phyloP scores from a whole-genome alignment of 2,329 filamentous ascomycete species.

The Talaromyces marneffei region DNA sequence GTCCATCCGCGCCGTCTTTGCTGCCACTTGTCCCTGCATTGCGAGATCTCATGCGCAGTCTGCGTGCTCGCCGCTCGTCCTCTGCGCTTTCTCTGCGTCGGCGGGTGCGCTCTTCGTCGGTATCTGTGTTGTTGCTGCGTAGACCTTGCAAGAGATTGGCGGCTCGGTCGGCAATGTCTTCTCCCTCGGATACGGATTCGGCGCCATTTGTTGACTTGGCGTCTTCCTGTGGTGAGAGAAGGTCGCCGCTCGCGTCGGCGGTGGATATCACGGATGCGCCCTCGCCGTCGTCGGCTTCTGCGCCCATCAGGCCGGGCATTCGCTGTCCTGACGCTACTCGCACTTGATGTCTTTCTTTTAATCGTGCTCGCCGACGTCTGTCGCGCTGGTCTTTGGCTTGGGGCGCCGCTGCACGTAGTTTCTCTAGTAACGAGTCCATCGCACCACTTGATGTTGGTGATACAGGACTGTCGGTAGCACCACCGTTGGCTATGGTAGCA shows the following conservation, averaged over 20 bases:
- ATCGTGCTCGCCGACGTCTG: constrained; percentile 72
- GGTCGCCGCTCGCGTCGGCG: constrained; percentile 35
- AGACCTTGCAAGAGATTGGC: constrained; percentile 79
- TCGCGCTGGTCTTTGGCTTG: constrained; percentile 86
- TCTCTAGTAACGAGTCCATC: constrained; percentile 94
- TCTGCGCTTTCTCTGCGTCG: constrained; percentile 69
- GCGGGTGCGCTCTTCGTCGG: constrained; percentile 54
- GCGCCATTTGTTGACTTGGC: constrained; percentile 31
- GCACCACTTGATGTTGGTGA: constrained; percentile 74
- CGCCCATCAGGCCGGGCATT: constrained; percentile 65
- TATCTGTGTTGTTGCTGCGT: constrained; percentile 54
- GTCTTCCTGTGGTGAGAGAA: constrained; percentile 45
- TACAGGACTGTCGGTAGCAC: constrained; percentile 46
- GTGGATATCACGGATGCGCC: constrained; percentile 32
- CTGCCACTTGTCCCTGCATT: constrained; percentile 43
- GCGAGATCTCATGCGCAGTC: constrained; percentile 56
- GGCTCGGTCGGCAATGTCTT: constrained; percentile 80
- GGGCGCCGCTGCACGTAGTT: constrained; percentile 85
- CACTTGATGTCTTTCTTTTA: constrained; percentile 87
- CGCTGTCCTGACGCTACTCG: constrained; percentile 84
- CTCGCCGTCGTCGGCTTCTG: constrained; percentile 39
- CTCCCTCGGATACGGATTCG: constrained; percentile 43
- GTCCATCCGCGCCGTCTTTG: constrained; percentile 33
- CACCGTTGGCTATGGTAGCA: constrained; percentile 61
- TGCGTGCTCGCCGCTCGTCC: constrained; percentile 64